Base-by-base conservation (phyloP, 345 rosid genomes). In the Hirschfeldia incana region DNA sequence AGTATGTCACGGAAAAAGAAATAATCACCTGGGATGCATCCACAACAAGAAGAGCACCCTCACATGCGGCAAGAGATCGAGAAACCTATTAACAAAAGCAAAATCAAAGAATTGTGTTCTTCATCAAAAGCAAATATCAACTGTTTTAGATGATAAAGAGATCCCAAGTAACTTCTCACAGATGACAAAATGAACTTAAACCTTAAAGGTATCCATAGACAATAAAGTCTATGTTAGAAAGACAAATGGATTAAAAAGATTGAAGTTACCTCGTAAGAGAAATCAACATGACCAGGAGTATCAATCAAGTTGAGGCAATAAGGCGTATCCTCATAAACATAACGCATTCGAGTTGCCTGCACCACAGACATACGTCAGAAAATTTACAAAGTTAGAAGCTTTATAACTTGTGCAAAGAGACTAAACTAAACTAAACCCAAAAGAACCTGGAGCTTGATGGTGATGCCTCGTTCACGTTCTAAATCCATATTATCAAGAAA, bases 261-360 rank as follows among this genome's bases (percentile, higher is more conserved):
- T 57, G 9, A 8, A 28, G 63, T 68, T 88, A 92, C 98, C 98
- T 95, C 98, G 69, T 95, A 95, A 55, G 98, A 91, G 85, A 95
- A 95, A 85, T 95, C 99, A 32, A 95, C 97, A 77, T 93, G 99
- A 10, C 99, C 98, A 3, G 99, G 98, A 66, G 99, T 95, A 80
- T 95, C 99, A 76, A 95, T 95, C 62, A 95, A 84, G 83, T 95
- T 95, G 77, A 93, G 82, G 79, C 99, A 95, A 81, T 87, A 95
- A 0, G 96, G 89, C 81, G 84, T 81, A 64, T 77, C 85, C 17
- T 86, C 87, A 65, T 72, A 85, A 74, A 89, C 82, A 82, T 84
- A 95, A 29, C 99, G 98, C 99, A 95, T 95, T 78, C 99, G 89
- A 80, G 99, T 94, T 33, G 99, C 98, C 97, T 94, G 81, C 77